Base-by-base conservation (phyloP, 768 basidiomycete genomes). In the Mrakia blollopis region DNA sequence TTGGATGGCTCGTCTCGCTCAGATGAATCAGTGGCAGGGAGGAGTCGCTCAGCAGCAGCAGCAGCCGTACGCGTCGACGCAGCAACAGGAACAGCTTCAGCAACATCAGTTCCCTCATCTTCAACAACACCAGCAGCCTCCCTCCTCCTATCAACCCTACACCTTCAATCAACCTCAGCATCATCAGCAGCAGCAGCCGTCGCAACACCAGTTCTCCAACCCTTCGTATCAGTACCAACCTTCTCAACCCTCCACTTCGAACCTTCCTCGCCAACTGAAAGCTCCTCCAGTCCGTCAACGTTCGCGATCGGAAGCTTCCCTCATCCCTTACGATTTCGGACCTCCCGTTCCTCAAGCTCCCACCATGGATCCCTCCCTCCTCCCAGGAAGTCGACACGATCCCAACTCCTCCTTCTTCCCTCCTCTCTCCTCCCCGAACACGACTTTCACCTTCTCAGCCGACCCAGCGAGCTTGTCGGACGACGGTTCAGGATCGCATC, bases 301-400 rank as follows among this genome's bases (percentile, higher is more conserved):
- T 8, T 77, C 76, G 5, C 57, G 71, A 5, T 77, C 76, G 8
- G 76, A 77, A n/a, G 71, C 70, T 2, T 77, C 76, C 8, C 39
- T 65, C 11, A 61, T 77, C 35, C 76, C 76, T 18, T 77, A 77
- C 61, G 76, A 77, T 39, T 77, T 77, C 35, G 76, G 76, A 5
- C 69, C 70, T 11, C 14, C 44, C 3, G 52, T 57, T 4, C 60
- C 71, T 54, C 54, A 63, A 14, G 74, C 70, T 25, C 76, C 76
- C 30, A 77, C 76, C 30, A 77, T 77, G 76, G 50, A 77, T 21
- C 76, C 76, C 8, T 71, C 54, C 32, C 57, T 72, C 61, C 61
- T 77, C 2, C 50, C 76, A 4, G 60, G 57, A 13, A 18, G 35
- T 52, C 23, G 68, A 11, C n/a, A 18, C 35, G 41, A 54, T 25